A percentile compares a stretch with the other conserved stretches of the same genome.
These are phyloP conservation scores for Lachnellula willkommii DNA, from an alignment of 2,329 filamentous ascomycete genomes.

Conservation along the genomic window DNA sequence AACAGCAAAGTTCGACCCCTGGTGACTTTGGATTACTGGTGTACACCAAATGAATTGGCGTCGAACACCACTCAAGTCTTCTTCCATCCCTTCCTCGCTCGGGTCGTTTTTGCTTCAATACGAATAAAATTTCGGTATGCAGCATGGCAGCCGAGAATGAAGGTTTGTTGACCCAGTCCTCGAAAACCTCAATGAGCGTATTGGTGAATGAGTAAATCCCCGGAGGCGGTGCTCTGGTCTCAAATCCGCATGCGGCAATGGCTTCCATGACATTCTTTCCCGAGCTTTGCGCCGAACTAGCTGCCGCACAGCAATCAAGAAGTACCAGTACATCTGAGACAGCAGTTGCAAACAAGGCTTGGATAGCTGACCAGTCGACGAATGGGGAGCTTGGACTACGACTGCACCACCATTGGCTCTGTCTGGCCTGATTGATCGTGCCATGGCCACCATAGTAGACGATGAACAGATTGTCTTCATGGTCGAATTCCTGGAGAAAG, in stretches of 20 bases:
- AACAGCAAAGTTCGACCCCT: conserved; percentile 50
- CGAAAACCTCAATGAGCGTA: conserved; percentile 53
- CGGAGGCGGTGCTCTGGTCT: conserved; percentile 55
- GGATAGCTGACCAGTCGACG: conserved; percentile 53
- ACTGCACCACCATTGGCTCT: conserved; percentile 15
- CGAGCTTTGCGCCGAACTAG: conserved; percentile 53
- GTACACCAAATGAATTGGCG: conserved; percentile 60
- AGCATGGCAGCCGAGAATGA: conserved; percentile 57
- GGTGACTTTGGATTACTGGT: conserved; percentile 54
- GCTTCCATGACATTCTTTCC: conserved; percentile 56
- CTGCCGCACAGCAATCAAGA: conserved; percentile 35
- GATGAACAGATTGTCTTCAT: conserved; percentile 50
- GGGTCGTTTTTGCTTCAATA: conserved; percentile 53
- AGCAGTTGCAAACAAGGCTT: conserved; percentile 26
- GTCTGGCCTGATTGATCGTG: conserved; percentile 45
- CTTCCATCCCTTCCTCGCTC: conserved; percentile 50
- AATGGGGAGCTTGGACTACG: conserved; percentile 2
- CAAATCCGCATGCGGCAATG: conserved; percentile 58
- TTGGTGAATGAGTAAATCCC: conserved; percentile 56
- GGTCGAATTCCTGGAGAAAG: conserved; percentile 53
- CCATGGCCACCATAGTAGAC: conserved; percentile 58
- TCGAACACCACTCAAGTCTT: conserved; percentile 52
- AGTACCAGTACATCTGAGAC: conserved; percentile 13
- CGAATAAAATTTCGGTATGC: conserved; percentile 55
- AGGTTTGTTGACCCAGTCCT: conserved; percentile 47